Conservation (phyloP, 2,329 filamentous ascomycete species). For the Amauroascus niger region DNA sequence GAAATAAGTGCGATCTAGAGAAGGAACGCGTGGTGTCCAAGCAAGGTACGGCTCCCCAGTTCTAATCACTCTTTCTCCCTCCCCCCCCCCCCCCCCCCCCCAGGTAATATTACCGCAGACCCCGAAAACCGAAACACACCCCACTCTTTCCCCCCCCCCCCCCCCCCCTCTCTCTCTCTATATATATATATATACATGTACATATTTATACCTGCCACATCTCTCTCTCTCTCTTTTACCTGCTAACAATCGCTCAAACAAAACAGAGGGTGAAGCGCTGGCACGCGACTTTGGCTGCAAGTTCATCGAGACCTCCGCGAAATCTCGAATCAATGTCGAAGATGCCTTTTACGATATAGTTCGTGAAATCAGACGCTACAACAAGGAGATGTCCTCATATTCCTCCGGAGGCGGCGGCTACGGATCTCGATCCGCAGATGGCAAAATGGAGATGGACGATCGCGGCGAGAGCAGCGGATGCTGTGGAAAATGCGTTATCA, state of each 20-base stretch:
- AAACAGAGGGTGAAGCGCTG: slow-evolving; percentile 74
- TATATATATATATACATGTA: too few species aligned
- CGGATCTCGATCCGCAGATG: slow-evolving; percentile 48
- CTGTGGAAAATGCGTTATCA: slow-evolving; percentile 77
- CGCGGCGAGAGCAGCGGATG: slow-evolving; percentile 52
- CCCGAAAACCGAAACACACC: too few species aligned
- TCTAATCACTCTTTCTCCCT: not conserved
- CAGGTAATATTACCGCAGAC: too few species aligned
- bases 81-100: too few species aligned
- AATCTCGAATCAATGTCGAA: slow-evolving; percentile 96
- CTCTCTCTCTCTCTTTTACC: not conserved
- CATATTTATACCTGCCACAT: too few species aligned
- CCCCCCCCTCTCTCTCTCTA: too few species aligned
- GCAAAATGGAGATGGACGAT: slow-evolving; percentile 66
- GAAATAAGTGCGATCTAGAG: slow-evolving; percentile 98
- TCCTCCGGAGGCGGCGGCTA: slow-evolving; percentile 57
- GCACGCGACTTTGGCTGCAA: slow-evolving; percentile 87
- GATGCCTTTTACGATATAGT: slow-evolving; percentile 98
- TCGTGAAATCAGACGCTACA: slow-evolving; percentile 93
- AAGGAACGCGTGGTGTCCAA: slow-evolving; percentile 80
- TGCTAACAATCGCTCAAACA: slow-evolving; percentile 7
- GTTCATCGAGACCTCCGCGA: slow-evolving; percentile 98
- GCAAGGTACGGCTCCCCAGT: slow-evolving; percentile 57
- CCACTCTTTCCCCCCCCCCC: too few species aligned
- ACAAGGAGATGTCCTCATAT: slow-evolving; percentile 93